Evolutionary conservation across 1,284 basidiomycete species (phyloP), one percentile per base, ranked within the genome.

Genomic region (Trichosporon sp.): DNA sequence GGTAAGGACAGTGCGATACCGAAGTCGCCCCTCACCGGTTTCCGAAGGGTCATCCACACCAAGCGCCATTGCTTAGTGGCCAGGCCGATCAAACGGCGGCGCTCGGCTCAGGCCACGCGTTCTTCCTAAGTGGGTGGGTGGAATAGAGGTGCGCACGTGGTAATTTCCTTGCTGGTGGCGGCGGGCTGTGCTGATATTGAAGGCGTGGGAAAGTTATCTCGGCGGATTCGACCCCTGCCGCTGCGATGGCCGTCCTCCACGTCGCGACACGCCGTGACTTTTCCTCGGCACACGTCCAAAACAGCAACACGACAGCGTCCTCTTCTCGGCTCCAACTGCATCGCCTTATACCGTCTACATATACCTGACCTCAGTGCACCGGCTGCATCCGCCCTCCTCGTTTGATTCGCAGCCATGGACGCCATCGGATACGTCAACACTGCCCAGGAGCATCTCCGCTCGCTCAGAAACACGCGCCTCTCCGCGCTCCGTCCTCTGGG

Each of bases 391-490:
- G 14, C 21, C 31, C 27, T 21, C 27, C 4, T 36, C 37, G 29
- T 31, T 16, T 56, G 11, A 29, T 49, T 5, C 60, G 36, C 58
- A 66, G 71, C 27, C 14, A 78, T 79, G 76, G 75, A 78, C 61
- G 70, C 74, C 57, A 64, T 76, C 54, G 57, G 66, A 36, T 71
- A 77, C 67, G 62, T 75, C 67, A 72, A 70, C 60, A 71, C 91
- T 88, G 87, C 87, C 59, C 85, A 85, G 61, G 88, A 91, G 62
- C 83, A 86, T 63, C 71, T 91, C 77, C 89, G 88, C 76, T 85
- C 84, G n/a, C 84, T 93, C 77, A 80, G 90, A 89, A 89, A 95
- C 82, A 90, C 92, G 23, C 86, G 88, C 65, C 84, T 96, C 64
- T 91, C 91, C 58, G 86, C 88, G 29, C 84, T 97, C 65, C 86